phyloP scores from a whole-genome alignment of 148 eudicot genomes.

The Limonium bicolor region DNA sequence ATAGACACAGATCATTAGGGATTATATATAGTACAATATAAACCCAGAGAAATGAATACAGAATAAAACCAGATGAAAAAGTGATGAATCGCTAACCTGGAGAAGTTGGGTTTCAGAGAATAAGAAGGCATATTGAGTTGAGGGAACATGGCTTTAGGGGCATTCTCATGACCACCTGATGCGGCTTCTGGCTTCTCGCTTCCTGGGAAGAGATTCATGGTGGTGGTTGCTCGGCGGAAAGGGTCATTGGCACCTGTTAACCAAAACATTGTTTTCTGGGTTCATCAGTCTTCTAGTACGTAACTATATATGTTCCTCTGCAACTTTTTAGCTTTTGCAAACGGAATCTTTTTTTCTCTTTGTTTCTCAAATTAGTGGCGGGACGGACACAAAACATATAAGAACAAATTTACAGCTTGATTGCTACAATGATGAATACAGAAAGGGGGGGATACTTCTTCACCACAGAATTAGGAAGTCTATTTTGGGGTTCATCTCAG shows the following conservation, averaged over 20 bases:
- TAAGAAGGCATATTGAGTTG: background rate
- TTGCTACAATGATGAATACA: too few species aligned
- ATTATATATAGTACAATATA: too few species aligned
- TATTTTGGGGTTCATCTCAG: too few species aligned
- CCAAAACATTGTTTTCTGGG: background rate
- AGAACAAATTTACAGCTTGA: too few species aligned
- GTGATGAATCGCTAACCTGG: background rate
- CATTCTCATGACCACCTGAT: background rate
- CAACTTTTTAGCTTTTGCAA: too few species aligned
- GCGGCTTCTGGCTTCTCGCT: background rate
- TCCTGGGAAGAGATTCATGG: background rate
- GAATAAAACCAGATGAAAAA: background rate
- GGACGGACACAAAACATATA: background rate
- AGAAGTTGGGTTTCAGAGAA: background rate
- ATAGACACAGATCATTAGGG: background rate
- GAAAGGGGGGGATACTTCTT: background rate
- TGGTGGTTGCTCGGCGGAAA: background rate
- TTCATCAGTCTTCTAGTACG: background rate
- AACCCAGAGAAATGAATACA: background rate
- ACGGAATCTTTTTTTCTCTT: background rate
- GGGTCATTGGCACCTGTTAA: background rate
- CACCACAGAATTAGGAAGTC: background rate
- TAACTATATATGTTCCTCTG: too few species aligned
- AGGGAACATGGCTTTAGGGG: background rate
- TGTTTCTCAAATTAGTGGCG: too few species aligned